Evolutionary conservation across 208 protist genomes (phyloP), one percentile per base, ranked within the genome.

Genomic region (Wallacemonas rigidus): DNA sequence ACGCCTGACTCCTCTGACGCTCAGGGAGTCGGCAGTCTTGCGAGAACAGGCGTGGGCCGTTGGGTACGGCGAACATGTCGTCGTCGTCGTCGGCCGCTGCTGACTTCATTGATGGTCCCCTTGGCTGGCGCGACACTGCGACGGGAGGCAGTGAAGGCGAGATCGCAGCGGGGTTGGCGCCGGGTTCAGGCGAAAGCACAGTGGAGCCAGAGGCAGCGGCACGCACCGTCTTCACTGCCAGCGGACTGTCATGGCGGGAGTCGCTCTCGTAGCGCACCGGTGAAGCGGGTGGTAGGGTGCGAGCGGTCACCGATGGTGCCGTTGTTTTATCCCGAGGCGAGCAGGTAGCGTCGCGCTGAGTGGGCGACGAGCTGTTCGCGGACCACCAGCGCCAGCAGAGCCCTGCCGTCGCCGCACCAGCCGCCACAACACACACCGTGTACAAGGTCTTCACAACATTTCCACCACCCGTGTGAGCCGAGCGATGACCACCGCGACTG

Each of bases 51-150:
- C 72, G 78, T 2, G 81, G 77, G 17, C 75, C 82, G 17, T 58
- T 74, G 54, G 78, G 64, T 8, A 61, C 78, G 45, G 76, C 76
- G 60, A 92, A 92, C 41, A 81, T 67, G 36, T 86, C 80, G 17
- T 86, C 79, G 45, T 89, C 83, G 35, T 81, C 79, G 17, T 75
- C 76, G n/a, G 36, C 63, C 51, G 7, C 65, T 53, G 56, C 41
- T 3, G 38, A 6, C 60, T 65, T 65, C 60, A 7, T 51, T 8
- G 43, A 50, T 9, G 17, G 12, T n/a, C 41, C 7, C 8, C 60
- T 15, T 3, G n/a, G 6, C 60, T 45, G 5, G 36, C 36, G 38
- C 53, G 53, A 6, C 8, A 12, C 26, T 8, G 53, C n/a, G 6
- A n/a, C n/a, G 56, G 26, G 38, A 3, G 35, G 26, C n/a, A 38